phyloP scores from a whole-genome alignment of 106 monocot species.

The Narthecium ossifragum region DNA sequence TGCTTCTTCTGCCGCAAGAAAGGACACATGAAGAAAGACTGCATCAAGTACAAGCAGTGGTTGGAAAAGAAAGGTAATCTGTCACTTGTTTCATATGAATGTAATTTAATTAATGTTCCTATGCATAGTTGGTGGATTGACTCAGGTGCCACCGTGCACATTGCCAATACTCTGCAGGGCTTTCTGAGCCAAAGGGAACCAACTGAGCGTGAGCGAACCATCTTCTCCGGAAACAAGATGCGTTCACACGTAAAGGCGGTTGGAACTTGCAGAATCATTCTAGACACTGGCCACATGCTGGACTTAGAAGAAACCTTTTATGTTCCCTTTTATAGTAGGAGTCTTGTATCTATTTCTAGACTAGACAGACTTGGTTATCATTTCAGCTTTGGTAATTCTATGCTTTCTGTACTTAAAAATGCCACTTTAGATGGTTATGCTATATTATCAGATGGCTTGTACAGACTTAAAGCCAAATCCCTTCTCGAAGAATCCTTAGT shows the following conservation, averaged over 20 bases:
- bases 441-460: neutral
- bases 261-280: neutral
- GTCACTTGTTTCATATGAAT: too few relatives aligned
- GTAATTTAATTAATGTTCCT: too few relatives aligned
- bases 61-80: too few relatives aligned
- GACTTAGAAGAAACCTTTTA: slow-evolving; percentile 1
- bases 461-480: too few relatives aligned
- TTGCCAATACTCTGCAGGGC: neutral
- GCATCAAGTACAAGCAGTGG: too few relatives aligned
- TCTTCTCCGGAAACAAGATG: neutral
- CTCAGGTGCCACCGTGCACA: neutral
- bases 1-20: too few relatives aligned
- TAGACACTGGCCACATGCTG: neutral
- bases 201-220: neutral
- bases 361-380: neutral
- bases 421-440: neutral
- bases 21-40: too few relatives aligned
- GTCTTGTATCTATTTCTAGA: slow-evolving; percentile 1
- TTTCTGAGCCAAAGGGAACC: neutral
- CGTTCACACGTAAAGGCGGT: neutral
- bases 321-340: slow-evolving; percentile 4
- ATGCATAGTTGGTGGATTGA: slow-evolving; percentile 1
- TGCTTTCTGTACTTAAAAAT: neutral
- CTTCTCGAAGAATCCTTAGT: too few relatives aligned
- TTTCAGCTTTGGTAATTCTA: neutral